phyloP scores from a whole-genome alignment of 306 rosid genomes.

The Begonia masoniana region DNA sequence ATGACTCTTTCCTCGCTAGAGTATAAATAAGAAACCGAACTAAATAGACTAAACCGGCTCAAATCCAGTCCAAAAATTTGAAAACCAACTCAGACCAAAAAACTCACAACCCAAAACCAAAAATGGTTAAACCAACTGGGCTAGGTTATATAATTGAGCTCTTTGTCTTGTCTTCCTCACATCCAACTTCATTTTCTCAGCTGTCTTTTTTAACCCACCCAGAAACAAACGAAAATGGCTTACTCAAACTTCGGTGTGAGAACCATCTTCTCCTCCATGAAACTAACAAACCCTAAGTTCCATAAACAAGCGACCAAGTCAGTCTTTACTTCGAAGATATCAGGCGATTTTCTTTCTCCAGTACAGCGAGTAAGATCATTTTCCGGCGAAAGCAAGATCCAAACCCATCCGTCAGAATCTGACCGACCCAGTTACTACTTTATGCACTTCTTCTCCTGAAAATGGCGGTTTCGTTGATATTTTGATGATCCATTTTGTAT shows the following conservation, averaged over 20 bases:
- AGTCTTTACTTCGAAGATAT: slow-evolving; percentile 7
- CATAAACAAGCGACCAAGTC: slow-evolving; percentile 3
- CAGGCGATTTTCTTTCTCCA: slow-evolving; percentile 4
- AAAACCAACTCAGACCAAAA: no score
- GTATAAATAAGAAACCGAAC: no score
- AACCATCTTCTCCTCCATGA: slow-evolving; percentile 7
- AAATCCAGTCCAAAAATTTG: no score
- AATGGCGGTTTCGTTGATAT: not conserved
- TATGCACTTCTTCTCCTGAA: not conserved
- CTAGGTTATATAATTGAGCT: no score
- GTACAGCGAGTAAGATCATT: slow-evolving; percentile 8
- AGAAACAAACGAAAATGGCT: slow-evolving; percentile 23
- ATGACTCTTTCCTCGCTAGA: no score
- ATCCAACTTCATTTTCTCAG: no score
- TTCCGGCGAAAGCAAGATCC: slow-evolving; percentile 16
- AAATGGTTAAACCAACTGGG: no score
- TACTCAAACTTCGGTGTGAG: slow-evolving; percentile 20
- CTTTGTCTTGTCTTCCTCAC: no score
- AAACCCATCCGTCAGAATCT: slow-evolving; percentile 6
- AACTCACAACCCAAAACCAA: no score
- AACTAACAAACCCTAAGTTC: slow-evolving; percentile 8
- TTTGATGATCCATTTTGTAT: not conserved
- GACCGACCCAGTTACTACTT: slow-evolving; percentile 7
- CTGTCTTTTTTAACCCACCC: not conserved
- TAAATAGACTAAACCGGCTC: no score